Base-by-base conservation (phyloP, 768 basidiomycete species). In the Auriculariales sp. region DNA sequence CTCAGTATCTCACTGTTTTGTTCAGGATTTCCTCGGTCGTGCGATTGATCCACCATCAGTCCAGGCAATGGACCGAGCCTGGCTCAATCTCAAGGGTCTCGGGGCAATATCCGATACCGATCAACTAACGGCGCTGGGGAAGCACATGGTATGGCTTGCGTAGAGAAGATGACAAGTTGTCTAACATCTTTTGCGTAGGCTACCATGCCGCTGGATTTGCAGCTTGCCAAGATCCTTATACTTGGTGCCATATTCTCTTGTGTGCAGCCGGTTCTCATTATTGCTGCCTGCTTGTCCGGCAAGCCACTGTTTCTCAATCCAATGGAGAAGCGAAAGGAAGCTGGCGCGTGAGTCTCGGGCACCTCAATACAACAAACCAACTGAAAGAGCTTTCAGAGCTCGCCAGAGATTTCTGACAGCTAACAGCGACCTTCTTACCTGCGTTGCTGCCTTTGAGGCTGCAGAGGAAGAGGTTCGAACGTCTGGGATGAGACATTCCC, bases 191-290 rank as follows among this genome's bases (percentile, higher is more conserved):
- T 22, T 24, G n/a, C 51, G 11, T 56, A 91, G 86, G 73, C 86
- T 2, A 73, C 81, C 64, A 71, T 95, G n/a, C 92, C 92, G 1
- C 68, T 94, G 12, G 93, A 97, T 63, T 67, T 93, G 9, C 74
- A 89, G 33, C 72, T 97, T 25, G 88, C 79, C 6, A 27, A 86
- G 85, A 93, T 97, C 85, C 75, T 97, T 22, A 75, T 95, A 5
- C 69, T 95, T 0, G 90, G 77, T 0, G 75, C 81, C 4, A 74
- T 93, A 42, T 92, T 97, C 67, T 75, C 75, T 55, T 93, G 90
- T 56, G 65, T 94, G 7, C 80, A 78, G 49, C 87, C 89, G 2
- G 71, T 88, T 11, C 69, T 93, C 28, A 90, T 87, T 1, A 75
- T 93, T 29, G 83, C 81, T 0, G 89, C 91, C 15, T 71, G 78